Percentiles rank a stretch among this genome's conserved stretches.
These are phyloP conservation scores for Schwanniomyces occidentalis DNA, from an alignment of 805 yeast species.

Conservation along the genomic window DNA sequence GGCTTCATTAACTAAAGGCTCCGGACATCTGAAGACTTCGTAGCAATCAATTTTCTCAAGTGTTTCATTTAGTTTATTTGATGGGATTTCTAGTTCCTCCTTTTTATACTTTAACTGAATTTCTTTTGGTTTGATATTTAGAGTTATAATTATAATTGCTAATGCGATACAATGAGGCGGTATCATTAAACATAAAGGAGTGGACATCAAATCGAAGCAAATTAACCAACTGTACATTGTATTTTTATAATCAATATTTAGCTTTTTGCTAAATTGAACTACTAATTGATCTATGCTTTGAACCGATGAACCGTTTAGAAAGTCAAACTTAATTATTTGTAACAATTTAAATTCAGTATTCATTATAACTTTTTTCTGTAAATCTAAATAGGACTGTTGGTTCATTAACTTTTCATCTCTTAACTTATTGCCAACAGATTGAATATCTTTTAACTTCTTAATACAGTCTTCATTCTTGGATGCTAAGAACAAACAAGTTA, in stretches of 20 bases:
- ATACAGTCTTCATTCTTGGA: constrained; percentile 82
- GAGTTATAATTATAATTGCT: constrained; percentile 62
- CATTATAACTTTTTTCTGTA: constrained; percentile 56
- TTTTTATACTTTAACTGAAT: constrained; percentile 21
- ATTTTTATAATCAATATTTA: constrained; percentile 44
- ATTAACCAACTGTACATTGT: constrained; percentile 71
- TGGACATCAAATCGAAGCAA: constrained; percentile 67
- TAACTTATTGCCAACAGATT: constrained; percentile 47
- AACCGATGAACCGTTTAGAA: constrained; percentile 55
- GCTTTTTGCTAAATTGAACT: constrained; percentile 57
- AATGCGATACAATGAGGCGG: constrained; percentile 79
- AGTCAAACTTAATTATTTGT: constrained; percentile 80
- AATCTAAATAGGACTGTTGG: constrained; percentile 38
- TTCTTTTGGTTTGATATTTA: constrained; percentile 44
- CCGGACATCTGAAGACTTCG: constrained; percentile 42
- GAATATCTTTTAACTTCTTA: constrained; percentile 67
- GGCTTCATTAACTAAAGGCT: constrained; percentile 48
- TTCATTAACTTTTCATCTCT: constrained; percentile 27
- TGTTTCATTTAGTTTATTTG: constrained; percentile 17
- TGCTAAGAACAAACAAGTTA: constrained; percentile 69
- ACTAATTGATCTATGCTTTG: constrained; percentile 61
- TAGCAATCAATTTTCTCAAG: constrained; percentile 35
- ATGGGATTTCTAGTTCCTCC: constrained; percentile 10
- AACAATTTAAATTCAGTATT: constrained; percentile 68
- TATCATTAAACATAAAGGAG: constrained; percentile 64